Percentiles rank a stretch among this genome's conserved stretches.
phyloP scores from a whole-genome alignment of 495 filamentous ascomycete genomes.

The Aspergillus mulundensis region DNA sequence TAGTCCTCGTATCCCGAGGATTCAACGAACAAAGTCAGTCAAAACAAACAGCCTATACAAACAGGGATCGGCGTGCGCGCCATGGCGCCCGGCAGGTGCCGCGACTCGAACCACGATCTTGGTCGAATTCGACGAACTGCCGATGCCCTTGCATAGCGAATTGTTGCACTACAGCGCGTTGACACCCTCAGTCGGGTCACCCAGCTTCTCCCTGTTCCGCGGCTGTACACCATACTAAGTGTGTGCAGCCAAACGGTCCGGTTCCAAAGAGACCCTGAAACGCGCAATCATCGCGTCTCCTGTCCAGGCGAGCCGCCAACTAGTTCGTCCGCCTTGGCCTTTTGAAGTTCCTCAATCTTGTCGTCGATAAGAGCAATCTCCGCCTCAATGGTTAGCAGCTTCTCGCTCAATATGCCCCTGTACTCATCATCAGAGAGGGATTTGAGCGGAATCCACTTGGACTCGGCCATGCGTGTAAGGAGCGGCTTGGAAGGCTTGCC shows the following conservation, averaged over 20 bases:
- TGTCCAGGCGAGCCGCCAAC: slow-evolving; percentile 18
- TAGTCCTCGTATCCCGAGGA: neutral
- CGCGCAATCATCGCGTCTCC: slow-evolving; percentile 1
- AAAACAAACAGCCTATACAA: neutral
- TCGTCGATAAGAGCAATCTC: slow-evolving; percentile 88
- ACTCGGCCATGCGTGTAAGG: slow-evolving; percentile 50
- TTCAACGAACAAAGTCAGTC: neutral
- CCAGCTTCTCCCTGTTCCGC: too few species aligned
- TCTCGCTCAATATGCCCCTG: slow-evolving; percentile 67
- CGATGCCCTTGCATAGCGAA: neutral
- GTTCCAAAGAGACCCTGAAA: neutral
- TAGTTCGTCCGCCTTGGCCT: slow-evolving; percentile 42
- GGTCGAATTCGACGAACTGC: neutral
- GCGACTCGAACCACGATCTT: neutral
- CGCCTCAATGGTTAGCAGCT: slow-evolving; percentile 70
- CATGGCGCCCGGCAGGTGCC: neutral
- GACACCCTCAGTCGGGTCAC: too few species aligned
- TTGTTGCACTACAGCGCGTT: neutral
- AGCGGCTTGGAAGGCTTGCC: slow-evolving; percentile 37
- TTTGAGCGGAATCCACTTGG: slow-evolving; percentile 80
- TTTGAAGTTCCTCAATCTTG: slow-evolving; percentile 55
- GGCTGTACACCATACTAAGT: too few species aligned
- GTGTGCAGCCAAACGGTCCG: neutral
- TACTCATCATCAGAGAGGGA: slow-evolving; percentile 77
- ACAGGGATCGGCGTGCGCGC: neutral